Evolutionary conservation across 371 early-diverging fungal species (phyloP).

Genomic region (Parasitella parasitica): DNA sequence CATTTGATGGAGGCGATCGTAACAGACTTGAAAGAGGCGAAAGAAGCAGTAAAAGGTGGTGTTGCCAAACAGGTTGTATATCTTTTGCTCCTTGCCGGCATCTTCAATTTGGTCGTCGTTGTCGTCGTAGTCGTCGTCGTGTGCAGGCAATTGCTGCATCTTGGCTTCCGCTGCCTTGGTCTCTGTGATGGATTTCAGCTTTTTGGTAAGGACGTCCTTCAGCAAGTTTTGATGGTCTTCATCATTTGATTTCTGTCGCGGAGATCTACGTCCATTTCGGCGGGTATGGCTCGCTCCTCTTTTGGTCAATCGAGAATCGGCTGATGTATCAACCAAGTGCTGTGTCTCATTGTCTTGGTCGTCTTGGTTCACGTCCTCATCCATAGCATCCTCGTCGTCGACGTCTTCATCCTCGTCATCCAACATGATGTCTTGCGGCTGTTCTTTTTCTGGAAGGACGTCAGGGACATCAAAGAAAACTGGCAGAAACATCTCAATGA

Average conservation of each 20-base stretch:
- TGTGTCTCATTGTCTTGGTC: constrained; percentile 19
- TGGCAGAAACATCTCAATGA: constrained; percentile 74
- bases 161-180: not conserved
- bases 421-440: not conserved
- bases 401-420: constrained; percentile 28
- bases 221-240: constrained; percentile 20
- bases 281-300: not conserved
- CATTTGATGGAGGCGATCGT: constrained; percentile 79
- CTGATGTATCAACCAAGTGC: constrained; percentile 11
- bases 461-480: constrained; percentile 63
- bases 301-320: constrained; percentile 5
- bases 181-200: not conserved
- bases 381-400: not conserved
- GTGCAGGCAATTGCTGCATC: not conserved
- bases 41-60: constrained; percentile 84
- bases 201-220: constrained; percentile 26
- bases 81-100: constrained; percentile 24
- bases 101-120: constrained; percentile 5
- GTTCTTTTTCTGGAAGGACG: constrained; percentile 8
- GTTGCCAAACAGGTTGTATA: constrained; percentile 71
- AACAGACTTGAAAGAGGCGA: constrained; percentile 75
- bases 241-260: constrained; percentile 14
- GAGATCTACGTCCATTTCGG: constrained; percentile 13
- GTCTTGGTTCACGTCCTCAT: not conserved
- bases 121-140: constrained; percentile 5